Percentiles rank a stretch among this genome's conserved stretches.
Conservation (phyloP, 1,284 basidiomycete genomes). For the Pseudozyma sp. region DNA sequence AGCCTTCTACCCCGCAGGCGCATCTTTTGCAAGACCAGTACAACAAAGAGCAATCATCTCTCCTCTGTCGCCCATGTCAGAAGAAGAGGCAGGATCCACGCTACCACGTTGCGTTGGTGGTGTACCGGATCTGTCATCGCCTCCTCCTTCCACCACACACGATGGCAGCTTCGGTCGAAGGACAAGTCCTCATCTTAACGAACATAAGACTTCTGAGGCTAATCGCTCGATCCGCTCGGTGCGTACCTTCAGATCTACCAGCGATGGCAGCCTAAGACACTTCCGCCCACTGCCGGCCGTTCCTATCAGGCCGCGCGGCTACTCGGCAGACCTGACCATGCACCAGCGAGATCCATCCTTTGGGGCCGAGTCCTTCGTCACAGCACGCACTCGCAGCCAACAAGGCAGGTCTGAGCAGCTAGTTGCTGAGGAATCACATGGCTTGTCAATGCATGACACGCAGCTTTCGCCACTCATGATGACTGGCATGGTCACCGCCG, state of each 20-base stretch:
- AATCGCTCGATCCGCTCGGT: slow-evolving; percentile 23
- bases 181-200: background rate
- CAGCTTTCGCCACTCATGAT: slow-evolving; percentile 24
- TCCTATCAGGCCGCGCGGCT: slow-evolving; percentile 3
- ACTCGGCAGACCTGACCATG: slow-evolving; percentile 14
- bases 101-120: slow-evolving; percentile 19
- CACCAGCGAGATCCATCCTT: slow-evolving; percentile 6
- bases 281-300: slow-evolving; percentile 14
- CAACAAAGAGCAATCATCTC: background rate
- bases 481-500: slow-evolving; percentile 27
- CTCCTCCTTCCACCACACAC: background rate
- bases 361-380: slow-evolving; percentile 13
- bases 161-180: background rate
- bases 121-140: slow-evolving; percentile 10
- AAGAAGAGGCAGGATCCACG: slow-evolving; percentile 5
- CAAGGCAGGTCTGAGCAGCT: slow-evolving; percentile 1
- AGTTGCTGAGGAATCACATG: background rate
- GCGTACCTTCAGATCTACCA: slow-evolving; percentile 21
- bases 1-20: slow-evolving; percentile 17
- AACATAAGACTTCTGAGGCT: background rate
- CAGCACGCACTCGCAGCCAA: slow-evolving; percentile 10
- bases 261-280: slow-evolving; percentile 15
- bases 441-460: slow-evolving; percentile 11
- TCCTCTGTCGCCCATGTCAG: slow-evolving; percentile 14
- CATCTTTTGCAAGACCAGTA: slow-evolving; percentile 3